Conservation (phyloP, 805 yeast species). For the Starmerella cellae region DNA sequence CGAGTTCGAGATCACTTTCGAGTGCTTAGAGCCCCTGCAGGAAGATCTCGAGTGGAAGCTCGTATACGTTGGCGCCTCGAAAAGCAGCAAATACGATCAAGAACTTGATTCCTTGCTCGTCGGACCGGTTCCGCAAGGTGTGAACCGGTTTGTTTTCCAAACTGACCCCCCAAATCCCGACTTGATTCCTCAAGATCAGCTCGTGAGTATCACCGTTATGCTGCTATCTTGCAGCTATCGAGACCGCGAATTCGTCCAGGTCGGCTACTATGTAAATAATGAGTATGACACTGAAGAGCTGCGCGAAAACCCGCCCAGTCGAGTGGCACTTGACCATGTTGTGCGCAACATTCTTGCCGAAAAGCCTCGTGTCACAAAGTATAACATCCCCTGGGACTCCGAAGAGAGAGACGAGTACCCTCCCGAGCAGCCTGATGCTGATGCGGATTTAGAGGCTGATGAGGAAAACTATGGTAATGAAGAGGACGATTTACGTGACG, state of each 20-base stretch:
- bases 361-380: slow-evolving; percentile 93
- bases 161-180: slow-evolving; percentile 98
- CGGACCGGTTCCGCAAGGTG: slow-evolving; percentile 97
- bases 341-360: slow-evolving; percentile 91
- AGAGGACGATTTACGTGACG: slow-evolving; percentile 21
- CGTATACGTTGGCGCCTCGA: slow-evolving; percentile 91
- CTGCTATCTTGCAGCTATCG: slow-evolving; percentile 84
- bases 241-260: slow-evolving; percentile 88
- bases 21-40: slow-evolving; percentile 81
- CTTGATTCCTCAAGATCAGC: slow-evolving; percentile 86
- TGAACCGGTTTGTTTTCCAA: slow-evolving; percentile 78
- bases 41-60: slow-evolving; percentile 95
- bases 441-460: slow-evolving; percentile 18
- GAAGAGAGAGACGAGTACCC: slow-evolving; percentile 22
- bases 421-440: slow-evolving; percentile 24
- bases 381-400: slow-evolving; percentile 77
- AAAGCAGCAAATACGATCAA: slow-evolving; percentile 91
- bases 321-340: slow-evolving; percentile 87
- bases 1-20: slow-evolving; percentile 94
- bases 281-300: slow-evolving; percentile 90
- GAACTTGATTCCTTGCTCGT: slow-evolving; percentile 92
- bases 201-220: slow-evolving; percentile 90
- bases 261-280: slow-evolving; percentile 94
- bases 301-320: slow-evolving; percentile 77
- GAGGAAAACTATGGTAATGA: slow-evolving; percentile 22